These are phyloP conservation scores for Monosporascus sp. DNA, from an alignment of 2,329 filamentous ascomycete species.

Conservation along the genomic window DNA sequence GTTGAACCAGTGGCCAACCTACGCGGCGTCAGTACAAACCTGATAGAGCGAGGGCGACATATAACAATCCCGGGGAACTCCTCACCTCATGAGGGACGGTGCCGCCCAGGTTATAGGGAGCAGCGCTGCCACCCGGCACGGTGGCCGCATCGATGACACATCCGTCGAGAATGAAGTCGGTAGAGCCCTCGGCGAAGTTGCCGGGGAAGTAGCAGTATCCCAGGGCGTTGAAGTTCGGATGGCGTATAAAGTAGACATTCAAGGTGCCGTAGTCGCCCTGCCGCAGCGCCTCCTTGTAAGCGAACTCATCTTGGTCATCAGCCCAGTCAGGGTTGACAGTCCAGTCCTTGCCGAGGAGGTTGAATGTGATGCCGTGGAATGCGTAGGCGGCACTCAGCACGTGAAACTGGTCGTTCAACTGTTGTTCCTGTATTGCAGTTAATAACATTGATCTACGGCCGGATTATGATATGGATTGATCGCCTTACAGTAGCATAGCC, in stretches of 20 bases:
- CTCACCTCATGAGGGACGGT: conserved; percentile 30
- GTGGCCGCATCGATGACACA: conserved; percentile 20
- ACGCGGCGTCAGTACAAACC: not conserved
- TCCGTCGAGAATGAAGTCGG: conserved; percentile 30
- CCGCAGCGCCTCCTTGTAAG: conserved; percentile 40
- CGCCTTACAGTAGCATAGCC: conserved; percentile 31
- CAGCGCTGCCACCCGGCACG: conserved; percentile 21
- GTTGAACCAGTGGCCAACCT: not conserved
- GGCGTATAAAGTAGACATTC: conserved; percentile 41
- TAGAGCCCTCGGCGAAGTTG: conserved; percentile 24
- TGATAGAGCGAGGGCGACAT: not conserved
- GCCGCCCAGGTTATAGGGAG: conserved; percentile 28
- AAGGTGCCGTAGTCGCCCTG: conserved; percentile 39
- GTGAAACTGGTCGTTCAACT: conserved; percentile 35
- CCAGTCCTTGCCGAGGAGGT: conserved; percentile 34
- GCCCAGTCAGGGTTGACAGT: conserved; percentile 44
- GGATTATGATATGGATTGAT: not conserved
- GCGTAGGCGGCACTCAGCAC: conserved; percentile 41
- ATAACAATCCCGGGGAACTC: too few relatives aligned
- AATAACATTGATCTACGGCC: conserved; percentile 1
- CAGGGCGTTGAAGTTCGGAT: conserved; percentile 25
- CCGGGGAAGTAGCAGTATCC: conserved; percentile 44
- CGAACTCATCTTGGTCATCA: conserved; percentile 29
- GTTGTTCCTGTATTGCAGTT: conserved; percentile 23
- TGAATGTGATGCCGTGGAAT: conserved; percentile 39